These are phyloP conservation scores for Entelexis paramagnoliae DNA, from an alignment of 1,139 yeast species.

Conservation along the genomic window DNA sequence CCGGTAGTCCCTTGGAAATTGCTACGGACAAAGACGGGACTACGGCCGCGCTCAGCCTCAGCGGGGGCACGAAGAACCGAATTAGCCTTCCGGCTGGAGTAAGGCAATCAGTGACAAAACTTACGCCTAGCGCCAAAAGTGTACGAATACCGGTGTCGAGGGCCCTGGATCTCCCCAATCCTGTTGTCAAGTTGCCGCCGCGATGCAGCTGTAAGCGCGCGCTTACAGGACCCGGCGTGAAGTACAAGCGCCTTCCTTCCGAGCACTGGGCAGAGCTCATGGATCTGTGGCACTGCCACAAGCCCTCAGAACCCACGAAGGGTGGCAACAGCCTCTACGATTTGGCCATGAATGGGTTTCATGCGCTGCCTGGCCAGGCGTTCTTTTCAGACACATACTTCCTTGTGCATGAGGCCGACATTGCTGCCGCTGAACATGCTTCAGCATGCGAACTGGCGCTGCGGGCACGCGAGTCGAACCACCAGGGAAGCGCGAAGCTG, in stretches of 20 bases:
- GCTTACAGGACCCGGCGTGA: neutral
- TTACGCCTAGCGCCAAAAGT: neutral
- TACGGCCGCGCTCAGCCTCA: neutral
- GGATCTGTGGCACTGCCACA: slow-evolving; percentile 98
- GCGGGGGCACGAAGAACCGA: neutral
- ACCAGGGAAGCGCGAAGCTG: slow-evolving; percentile 31
- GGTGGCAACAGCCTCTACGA: slow-evolving; percentile 8
- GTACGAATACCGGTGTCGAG: neutral
- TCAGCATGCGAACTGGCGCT: neutral
- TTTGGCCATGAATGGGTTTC: slow-evolving; percentile 32
- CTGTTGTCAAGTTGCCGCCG: neutral
- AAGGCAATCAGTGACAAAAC: neutral
- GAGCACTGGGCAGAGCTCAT: slow-evolving; percentile 90
- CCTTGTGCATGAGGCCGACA: slow-evolving; percentile 33
- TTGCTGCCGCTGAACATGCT: slow-evolving; percentile 26
- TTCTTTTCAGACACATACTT: slow-evolving; percentile 54
- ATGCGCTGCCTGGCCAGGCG: slow-evolving; percentile 39
- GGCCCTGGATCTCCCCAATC: neutral
- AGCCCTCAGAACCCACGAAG: slow-evolving; percentile 42
- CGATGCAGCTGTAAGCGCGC: neutral
- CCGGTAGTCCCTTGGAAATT: neutral
- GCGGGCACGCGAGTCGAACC: neutral
- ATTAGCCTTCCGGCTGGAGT: neutral
- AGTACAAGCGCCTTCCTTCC: slow-evolving; percentile 62
- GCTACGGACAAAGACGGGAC: neutral